Conservation (phyloP, 768 basidiomycete genomes). For the Chiua virens region DNA sequence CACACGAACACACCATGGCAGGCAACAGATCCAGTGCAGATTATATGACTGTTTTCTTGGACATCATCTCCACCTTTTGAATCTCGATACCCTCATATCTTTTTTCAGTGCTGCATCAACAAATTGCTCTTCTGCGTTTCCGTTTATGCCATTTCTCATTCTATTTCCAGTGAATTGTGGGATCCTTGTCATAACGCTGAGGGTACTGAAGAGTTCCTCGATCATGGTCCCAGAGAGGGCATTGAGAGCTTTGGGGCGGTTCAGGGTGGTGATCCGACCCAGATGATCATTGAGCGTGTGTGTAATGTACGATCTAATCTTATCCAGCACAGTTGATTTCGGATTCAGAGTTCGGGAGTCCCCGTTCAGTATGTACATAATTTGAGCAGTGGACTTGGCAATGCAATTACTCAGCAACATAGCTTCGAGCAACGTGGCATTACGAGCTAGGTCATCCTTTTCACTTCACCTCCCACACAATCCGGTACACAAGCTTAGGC, state of each 20-base stretch:
- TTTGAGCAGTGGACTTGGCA: too few relatives aligned
- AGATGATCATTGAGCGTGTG: too few relatives aligned
- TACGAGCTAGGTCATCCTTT: neutral
- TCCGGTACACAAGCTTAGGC: conserved; percentile 1
- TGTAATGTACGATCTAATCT: conserved; percentile 8
- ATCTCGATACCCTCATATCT: too few relatives aligned
- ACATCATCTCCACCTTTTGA: too few relatives aligned
- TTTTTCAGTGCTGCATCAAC: too few relatives aligned
- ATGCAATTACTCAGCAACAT: conserved; percentile 19
- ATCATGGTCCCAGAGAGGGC: conserved; percentile 81
- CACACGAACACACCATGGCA: too few relatives aligned
- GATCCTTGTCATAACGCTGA: conserved; percentile 64
- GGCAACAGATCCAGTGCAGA: too few relatives aligned
- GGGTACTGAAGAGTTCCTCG: conserved; percentile 78
- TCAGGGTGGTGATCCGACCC: conserved; percentile 64
- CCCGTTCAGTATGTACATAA: too few relatives aligned
- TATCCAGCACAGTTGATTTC: neutral
- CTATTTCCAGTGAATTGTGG: conserved; percentile 83
- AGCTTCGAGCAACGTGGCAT: conserved; percentile 8
- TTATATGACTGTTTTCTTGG: too few relatives aligned
- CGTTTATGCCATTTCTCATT: too few relatives aligned
- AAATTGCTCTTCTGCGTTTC: too few relatives aligned
- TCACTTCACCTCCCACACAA: neutral
- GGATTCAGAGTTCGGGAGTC: too few relatives aligned
- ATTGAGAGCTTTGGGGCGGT: conserved; percentile 84